These are phyloP conservation scores for Trichoderma brevicompactum DNA, from an alignment of 2,329 filamentous ascomycete genomes.

Conservation along the genomic window DNA sequence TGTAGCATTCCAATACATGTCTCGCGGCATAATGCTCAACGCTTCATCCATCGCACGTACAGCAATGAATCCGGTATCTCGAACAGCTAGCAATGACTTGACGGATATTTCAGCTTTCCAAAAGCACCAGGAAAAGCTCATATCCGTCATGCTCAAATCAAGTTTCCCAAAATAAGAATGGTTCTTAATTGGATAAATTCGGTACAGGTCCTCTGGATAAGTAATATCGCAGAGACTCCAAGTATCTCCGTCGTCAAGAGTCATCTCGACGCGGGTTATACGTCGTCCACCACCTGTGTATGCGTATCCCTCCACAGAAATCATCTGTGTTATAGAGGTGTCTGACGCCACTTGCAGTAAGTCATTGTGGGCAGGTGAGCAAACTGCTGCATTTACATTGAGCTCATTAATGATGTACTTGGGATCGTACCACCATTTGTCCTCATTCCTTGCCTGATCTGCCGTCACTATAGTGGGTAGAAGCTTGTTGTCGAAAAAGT, in stretches of 20 bases:
- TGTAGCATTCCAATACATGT: too few relatives aligned
- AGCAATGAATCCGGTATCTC: conserved; percentile 59
- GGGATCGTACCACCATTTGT: conserved; percentile 81
- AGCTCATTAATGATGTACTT: conserved; percentile 93
- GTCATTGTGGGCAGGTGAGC: conserved; percentile 68
- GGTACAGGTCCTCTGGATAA: conserved; percentile 86
- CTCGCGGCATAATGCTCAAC: conserved; percentile 82
- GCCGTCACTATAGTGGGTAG: conserved; percentile 85
- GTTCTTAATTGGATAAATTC: conserved; percentile 60
- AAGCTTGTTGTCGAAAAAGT: conserved; percentile 90
- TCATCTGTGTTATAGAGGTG: conserved; percentile 66
- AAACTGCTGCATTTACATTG: conserved; percentile 82
- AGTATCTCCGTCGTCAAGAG: conserved; percentile 74
- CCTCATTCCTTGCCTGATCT: conserved; percentile 78
- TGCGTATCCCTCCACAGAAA: conserved; percentile 73
- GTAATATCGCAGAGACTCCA: conserved; percentile 67
- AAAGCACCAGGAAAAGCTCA: conserved; percentile 89
- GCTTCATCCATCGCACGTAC: conserved; percentile 89
- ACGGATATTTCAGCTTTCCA: conserved; percentile 80
- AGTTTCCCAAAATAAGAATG: conserved; percentile 72
- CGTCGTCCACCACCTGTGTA: conserved; percentile 87
- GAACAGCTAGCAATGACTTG: neutral
- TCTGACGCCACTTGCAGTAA: neutral
- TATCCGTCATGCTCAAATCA: conserved; percentile 88
- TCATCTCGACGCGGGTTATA: conserved; percentile 81